phyloP scores from a whole-genome alignment of 345 rosid genomes.

The Cardamine occulta region DNA sequence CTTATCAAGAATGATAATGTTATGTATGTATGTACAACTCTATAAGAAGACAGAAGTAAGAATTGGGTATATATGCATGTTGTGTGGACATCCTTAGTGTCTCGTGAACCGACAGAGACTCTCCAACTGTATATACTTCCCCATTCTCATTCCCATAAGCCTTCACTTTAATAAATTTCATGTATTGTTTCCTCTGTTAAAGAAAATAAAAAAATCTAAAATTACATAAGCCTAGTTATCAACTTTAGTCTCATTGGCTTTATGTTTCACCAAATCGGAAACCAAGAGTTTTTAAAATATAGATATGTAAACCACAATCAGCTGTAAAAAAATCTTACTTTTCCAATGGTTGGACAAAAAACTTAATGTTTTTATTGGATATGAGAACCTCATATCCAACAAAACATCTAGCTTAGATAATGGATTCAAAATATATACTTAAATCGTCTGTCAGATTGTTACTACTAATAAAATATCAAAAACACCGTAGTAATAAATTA shows the following conservation, averaged over 20 bases:
- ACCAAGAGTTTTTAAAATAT: not conserved
- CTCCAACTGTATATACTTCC: slow-evolving; percentile 32
- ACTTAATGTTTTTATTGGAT: not conserved
- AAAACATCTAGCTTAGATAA: not conserved
- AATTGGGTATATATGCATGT: slow-evolving; percentile 34
- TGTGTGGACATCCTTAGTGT: slow-evolving; percentile 40
- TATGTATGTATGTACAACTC: not conserved
- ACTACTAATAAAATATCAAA: not conserved
- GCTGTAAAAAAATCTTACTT: not conserved
- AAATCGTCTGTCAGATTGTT: not conserved
- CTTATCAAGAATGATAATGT: slow-evolving; percentile 24
- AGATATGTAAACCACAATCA: not conserved
- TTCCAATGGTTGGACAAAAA: not conserved
- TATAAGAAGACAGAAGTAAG: slow-evolving; percentile 36
- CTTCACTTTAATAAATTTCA: slow-evolving; percentile 23
- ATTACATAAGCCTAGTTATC: slow-evolving; percentile 8
- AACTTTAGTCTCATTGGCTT: slow-evolving; percentile 12
- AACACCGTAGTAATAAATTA: not conserved
- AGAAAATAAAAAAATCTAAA: not conserved
- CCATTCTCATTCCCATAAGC: slow-evolving; percentile 31
- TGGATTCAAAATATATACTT: not conserved
- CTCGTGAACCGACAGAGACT: slow-evolving; percentile 48
- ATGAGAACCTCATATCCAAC: too few relatives aligned
- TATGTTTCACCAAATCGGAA: not conserved
- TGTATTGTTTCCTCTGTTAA: slow-evolving; percentile 21